Evolutionary conservation across 2,329 filamentous ascomycete species (phyloP), one percentile per base, ranked within the genome.

Genomic region (Penicillium sp.): DNA sequence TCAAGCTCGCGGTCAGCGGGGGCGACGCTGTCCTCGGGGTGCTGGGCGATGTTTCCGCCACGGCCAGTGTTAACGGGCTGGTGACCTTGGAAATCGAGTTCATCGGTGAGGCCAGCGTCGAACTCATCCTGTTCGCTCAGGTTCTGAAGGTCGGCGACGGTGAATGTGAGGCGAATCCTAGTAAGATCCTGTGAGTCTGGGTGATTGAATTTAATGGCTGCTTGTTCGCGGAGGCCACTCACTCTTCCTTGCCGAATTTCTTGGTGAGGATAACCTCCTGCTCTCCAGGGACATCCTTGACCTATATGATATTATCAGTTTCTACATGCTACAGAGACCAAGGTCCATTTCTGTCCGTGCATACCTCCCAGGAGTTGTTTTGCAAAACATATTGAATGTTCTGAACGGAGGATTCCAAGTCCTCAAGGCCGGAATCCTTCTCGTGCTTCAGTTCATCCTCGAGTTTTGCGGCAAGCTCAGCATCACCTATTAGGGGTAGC

Each of bases 321-420:
- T 61, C 19, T 19, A 44, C 46, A 29, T 19, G 45, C 3, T 21
- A 8, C 3, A 57, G 13, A 5, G 21, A 21, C 21, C 21, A 30
- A 13, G 29, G 8, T 19, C 13, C 46, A 15, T 11, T 21, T 46
- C 9, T 21, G 21, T 15, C 38, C 30, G n/a, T 15, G 53, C 72
- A 58, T 75, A 95, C 85, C 84, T 94, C 85, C 79, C 93, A 99
- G 46, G 90, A 86, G 74, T 90, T 89, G 81, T 92, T 94, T 75
- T 94, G 88, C 52, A 97, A 81, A 81, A 95, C 97, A 76, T 95
- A 91, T 81, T 93, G 90, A 80, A 96, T 97, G 77, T 95, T 91
- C 81, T 92, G 90, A 78, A 97, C 86, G 76, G 89, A 91, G 66
- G 88, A 85, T 46, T 92, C 90, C 68, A 91, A 81, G 67, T 91